Evolutionary conservation across 345 rosid species (phyloP).

Genomic region (Arabis alpina): DNA sequence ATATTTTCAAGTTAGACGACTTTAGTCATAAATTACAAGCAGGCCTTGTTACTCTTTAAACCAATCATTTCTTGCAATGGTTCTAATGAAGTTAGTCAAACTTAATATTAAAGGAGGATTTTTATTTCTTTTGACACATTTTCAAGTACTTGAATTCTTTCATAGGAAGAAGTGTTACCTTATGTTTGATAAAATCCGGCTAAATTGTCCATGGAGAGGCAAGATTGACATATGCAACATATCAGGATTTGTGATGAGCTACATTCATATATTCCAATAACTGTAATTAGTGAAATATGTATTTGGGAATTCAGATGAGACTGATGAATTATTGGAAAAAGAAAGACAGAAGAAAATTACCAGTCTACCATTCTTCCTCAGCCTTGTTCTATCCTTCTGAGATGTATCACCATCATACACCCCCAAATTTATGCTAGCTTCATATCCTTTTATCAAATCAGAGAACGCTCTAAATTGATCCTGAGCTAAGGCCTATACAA

Average conservation of each 20-base stretch:
- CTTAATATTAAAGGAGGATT: conserved; percentile 9
- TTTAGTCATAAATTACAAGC: too few relatives aligned
- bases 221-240: conserved; percentile 90
- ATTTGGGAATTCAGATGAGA: conserved; percentile 23
- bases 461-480: conserved; percentile 84
- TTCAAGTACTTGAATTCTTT: neutral
- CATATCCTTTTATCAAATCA: conserved; percentile 54
- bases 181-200: conserved; percentile 76
- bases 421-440: conserved; percentile 60
- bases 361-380: conserved; percentile 79
- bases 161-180: conserved; percentile 53
- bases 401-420: conserved; percentile 96
- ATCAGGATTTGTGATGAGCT: conserved; percentile 99
- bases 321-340: conserved; percentile 25
- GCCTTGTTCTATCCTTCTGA: conserved; percentile 65
- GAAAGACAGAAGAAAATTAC: conserved; percentile 48
- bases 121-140: conserved; percentile 3
- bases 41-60: conserved; percentile 17
- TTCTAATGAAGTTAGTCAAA: conserved; percentile 1
- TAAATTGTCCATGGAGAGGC: conserved; percentile 77
- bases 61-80: conserved; percentile 14
- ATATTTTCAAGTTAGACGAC: too few relatives aligned
- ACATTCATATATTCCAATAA: conserved; percentile 41
- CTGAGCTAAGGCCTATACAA: conserved; percentile 88
- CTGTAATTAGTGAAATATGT: conserved; percentile 16